Percentiles rank a stretch among this genome's conserved stretches.
Conservation (phyloP, 768 basidiomycete genomes). For the Tricholoma furcatifolium region DNA sequence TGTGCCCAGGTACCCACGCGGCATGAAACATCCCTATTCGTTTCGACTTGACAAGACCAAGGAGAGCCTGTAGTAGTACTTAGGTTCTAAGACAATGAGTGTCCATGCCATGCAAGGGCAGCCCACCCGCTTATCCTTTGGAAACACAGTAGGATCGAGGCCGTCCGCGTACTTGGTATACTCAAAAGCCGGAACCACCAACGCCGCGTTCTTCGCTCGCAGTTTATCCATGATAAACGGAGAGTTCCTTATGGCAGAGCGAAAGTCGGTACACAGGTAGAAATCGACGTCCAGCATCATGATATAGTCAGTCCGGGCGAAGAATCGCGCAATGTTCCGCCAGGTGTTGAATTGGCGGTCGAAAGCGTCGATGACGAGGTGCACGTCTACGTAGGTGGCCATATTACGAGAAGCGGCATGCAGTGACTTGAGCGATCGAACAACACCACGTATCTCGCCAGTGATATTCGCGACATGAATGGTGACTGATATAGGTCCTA, state of each 20-base stretch:
- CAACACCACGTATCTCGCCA: slow-evolving; percentile 42
- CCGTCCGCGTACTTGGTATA: slow-evolving; percentile 68
- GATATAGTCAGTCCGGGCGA: slow-evolving; percentile 79
- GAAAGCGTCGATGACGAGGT: slow-evolving; percentile 79
- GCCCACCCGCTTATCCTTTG: slow-evolving; percentile 64
- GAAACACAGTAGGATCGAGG: slow-evolving; percentile 56
- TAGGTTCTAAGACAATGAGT: background rate
- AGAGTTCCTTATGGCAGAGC: slow-evolving; percentile 49
- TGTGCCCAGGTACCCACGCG: slow-evolving; percentile 77
- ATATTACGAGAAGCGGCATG: slow-evolving; percentile 68
- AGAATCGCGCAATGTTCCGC: slow-evolving; percentile 83
- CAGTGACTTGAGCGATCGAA: slow-evolving; percentile 63
- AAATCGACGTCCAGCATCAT: slow-evolving; percentile 95
- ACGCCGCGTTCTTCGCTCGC: slow-evolving; percentile 59
- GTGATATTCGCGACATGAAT: slow-evolving; percentile 66
- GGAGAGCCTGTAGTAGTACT: slow-evolving; percentile 42
- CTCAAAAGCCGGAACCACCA: slow-evolving; percentile 88
- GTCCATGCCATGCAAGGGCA: background rate
- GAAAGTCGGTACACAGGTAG: slow-evolving; percentile 79
- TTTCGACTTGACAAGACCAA: slow-evolving; percentile 53
- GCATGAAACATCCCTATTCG: slow-evolving; percentile 77
- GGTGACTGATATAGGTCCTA: slow-evolving; percentile 84
- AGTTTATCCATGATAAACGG: slow-evolving; percentile 44
- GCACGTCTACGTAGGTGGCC: slow-evolving; percentile 74
- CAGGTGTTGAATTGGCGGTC: slow-evolving; percentile 88